Evolutionary conservation across 2,329 filamentous ascomycete species (phyloP), one percentile per base, ranked within the genome.

Genomic region (Ophiostoma montium): DNA sequence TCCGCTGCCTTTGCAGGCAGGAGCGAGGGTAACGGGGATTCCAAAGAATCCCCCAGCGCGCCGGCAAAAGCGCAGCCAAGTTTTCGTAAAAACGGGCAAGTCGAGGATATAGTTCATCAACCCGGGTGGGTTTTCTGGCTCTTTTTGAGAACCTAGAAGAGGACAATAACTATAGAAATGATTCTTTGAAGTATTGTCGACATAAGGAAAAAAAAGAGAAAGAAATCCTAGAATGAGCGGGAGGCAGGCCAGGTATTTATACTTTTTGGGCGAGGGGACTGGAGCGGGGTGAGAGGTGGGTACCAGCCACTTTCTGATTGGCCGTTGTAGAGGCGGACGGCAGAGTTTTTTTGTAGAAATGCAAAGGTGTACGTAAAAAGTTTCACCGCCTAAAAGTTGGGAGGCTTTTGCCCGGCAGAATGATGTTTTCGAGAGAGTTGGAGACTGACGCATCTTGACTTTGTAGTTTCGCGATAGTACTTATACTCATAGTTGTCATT

Each of bases 101-200:
- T 74, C 80, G 86, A 86, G 84, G 86, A 86, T 82, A 86, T 42
- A 61, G 8, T 67, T 94, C 86, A 92, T 94, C 86, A 86, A 84
- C 85, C 86, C 87, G 86, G 84, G 81, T 90, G 78, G 80, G 80
- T 78, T 87, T 83, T 90, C 84, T 87, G 78, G 85, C 88, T 94
- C 75, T 75, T 84, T 77, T 88, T 76, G 79, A 80, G 78, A 90
- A 83, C 80, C 86, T 83, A 92, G 85, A 86, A 80, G 76, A 75
- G 76, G 84, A 88, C 80, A 80, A 86, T 76, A 82, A 89, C 87
- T 95, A 88, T 89, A 94, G 84, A 94, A 94, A 86, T 86, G 86
- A 90, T 90, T 89, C 85, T 87, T 69, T 76, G 67, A 74, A 74
- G 71, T 76, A 76, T 76, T 75, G 72, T 78, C 74, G 74, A 74